Base-by-base conservation (phyloP, 768 basidiomycete genomes). In the Russula ochroleuca region DNA sequence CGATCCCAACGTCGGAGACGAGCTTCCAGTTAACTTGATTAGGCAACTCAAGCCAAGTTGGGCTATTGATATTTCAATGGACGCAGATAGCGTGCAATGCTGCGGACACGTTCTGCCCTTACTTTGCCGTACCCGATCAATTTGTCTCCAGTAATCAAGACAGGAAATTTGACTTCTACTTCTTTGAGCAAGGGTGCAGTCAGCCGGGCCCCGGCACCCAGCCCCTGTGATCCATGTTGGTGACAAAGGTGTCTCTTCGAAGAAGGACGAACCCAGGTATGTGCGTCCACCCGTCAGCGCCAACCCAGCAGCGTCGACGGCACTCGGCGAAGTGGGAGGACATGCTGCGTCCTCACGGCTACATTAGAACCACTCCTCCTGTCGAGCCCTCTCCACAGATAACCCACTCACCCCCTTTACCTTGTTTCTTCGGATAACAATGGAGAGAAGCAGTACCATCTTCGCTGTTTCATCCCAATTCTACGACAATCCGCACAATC, bases 401-500 rank as follows among this genome's bases (percentile, higher is more conserved):
- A 48, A 25, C 48, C 48, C 48, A 14, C 48, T 28, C 28, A 28
- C 48, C 48, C 48, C 48, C 25, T 49, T 49, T 25, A 49, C 48
- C 48, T 25, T 23, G 23, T 49, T 25, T 25, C 48, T 49, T 49
- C 48, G 14, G 23, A 49, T 49, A 49, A 40, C 52, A 11, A 67
- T 67, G 66, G 59, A 65, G 35, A 50, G 66, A 55, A 67, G 66
- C 49, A 65, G 53, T 17, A 65, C 59, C 28, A 65, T 65, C 37
- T 67, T 67, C 49, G 49, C 63, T 28, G 48, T 67, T 53, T 65
- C 63, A 23, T 64, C 66, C 21, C 52, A 61, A 13, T 65, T 59
- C 48, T 57, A 65, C 41, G 57, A 65, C 49, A 55, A 57, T 43
- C 58, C 53, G 10, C 53, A 47, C 43, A 65, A 65, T 54, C 59